A percentile compares a stretch with the other conserved stretches of the same genome.
Evolutionary conservation across 257 asterid genomes (phyloP).

Genomic region (Nicotiana benthamiana): DNA sequence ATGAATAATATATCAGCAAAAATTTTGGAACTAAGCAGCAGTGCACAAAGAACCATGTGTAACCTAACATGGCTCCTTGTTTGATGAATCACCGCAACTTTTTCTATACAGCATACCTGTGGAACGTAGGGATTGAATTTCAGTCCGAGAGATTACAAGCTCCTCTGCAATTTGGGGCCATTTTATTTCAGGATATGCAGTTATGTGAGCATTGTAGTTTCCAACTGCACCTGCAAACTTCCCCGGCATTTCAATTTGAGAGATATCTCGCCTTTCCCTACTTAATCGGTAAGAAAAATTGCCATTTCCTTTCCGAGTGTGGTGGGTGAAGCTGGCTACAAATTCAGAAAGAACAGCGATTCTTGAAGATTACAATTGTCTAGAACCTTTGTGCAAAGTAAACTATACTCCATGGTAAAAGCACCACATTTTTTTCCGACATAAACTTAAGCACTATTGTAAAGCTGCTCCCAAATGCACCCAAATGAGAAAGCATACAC

Average conservation of each 20-base stretch:
- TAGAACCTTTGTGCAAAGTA: not conserved
- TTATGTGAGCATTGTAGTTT: conserved; percentile 45
- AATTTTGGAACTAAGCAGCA: too few species aligned
- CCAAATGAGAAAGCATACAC: not conserved
- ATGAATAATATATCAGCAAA: too few species aligned
- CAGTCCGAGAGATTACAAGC: conserved; percentile 38
- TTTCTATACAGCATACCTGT: conserved; percentile 21
- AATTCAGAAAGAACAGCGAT: conserved; percentile 1
- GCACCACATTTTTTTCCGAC: too few species aligned
- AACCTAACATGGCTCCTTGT: not conserved
- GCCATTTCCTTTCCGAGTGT: conserved; percentile 56
- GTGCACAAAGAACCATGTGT: not conserved
- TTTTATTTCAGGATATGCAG: conserved; percentile 38
- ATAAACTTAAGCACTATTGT: not conserved
- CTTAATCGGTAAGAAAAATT: conserved; percentile 31
- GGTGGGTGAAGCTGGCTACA: conserved; percentile 51
- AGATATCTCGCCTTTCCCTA: conserved; percentile 23
- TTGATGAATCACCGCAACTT: not conserved
- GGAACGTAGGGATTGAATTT: conserved; percentile 43
- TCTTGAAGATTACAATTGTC: not conserved
- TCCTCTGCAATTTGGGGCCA: conserved; percentile 40
- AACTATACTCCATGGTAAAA: not conserved
- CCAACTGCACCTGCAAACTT: conserved; percentile 55
- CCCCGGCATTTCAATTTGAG: conserved; percentile 31
- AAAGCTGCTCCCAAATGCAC: not conserved